These are phyloP conservation scores for Colletotrichum sp. DNA, from an alignment of 2,329 filamentous ascomycete genomes.

Conservation along the genomic window DNA sequence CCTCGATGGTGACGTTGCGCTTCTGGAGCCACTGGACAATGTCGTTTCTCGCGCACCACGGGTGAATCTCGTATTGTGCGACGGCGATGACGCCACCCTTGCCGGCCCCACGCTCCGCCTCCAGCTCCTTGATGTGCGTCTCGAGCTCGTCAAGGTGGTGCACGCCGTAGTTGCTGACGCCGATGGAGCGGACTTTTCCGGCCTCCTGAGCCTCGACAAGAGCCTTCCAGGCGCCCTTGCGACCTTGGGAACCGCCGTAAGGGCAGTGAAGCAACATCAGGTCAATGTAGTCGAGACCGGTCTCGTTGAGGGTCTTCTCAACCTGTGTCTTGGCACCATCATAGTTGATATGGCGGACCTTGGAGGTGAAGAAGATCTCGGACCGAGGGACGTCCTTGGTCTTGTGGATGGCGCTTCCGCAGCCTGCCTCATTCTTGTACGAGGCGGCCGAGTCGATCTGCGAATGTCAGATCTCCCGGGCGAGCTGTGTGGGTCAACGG, in stretches of 20 bases:
- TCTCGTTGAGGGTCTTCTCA: slow-evolving; percentile 64
- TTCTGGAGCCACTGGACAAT: slow-evolving; percentile 79
- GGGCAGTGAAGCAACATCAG: slow-evolving; percentile 68
- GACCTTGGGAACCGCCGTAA: slow-evolving; percentile 58
- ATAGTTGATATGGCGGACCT: slow-evolving; percentile 59
- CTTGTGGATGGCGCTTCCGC: slow-evolving; percentile 48
- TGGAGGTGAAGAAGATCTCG: slow-evolving; percentile 62
- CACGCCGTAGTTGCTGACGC: slow-evolving; percentile 70
- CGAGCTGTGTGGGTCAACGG: background rate
- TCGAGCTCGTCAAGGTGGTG: slow-evolving; percentile 67
- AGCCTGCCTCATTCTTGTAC: slow-evolving; percentile 56
- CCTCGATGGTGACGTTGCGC: slow-evolving; percentile 66
- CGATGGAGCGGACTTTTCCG: slow-evolving; percentile 65
- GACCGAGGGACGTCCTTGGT: slow-evolving; percentile 46
- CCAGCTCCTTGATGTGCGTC: slow-evolving; percentile 63
- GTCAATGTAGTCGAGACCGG: slow-evolving; percentile 70
- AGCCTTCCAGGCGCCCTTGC: slow-evolving; percentile 66
- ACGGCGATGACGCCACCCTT: slow-evolving; percentile 78
- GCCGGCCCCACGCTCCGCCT: slow-evolving; percentile 64
- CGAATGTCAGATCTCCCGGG: background rate
- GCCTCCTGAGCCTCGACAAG: slow-evolving; percentile 68
- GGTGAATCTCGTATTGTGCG: slow-evolving; percentile 89
- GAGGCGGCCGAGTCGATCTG: slow-evolving; percentile 59
- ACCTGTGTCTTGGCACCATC: slow-evolving; percentile 68
- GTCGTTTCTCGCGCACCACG: slow-evolving; percentile 82